Evolutionary conservation across 1,139 yeast genomes (phyloP), one percentile per base, ranked within the genome.

Genomic region (Kodamaea fungicola): DNA sequence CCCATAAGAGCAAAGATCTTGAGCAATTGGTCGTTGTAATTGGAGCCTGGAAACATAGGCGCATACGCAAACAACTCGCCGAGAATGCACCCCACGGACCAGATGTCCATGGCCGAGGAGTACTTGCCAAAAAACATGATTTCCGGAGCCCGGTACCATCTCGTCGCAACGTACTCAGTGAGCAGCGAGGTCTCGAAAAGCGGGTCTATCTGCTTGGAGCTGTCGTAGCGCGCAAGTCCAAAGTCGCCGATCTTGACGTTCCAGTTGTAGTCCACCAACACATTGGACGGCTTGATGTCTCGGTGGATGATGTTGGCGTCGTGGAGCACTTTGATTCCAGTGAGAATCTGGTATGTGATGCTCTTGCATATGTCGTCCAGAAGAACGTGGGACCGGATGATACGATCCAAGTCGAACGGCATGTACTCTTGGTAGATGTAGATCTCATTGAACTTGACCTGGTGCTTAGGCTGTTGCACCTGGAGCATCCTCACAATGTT

Each of bases 261-360:
- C 66, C 97, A 92, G 62, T 90, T 89, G 65, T 90, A 97, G 59
- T 90, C 90, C 52, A 92, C 86, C 44, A 92, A 72, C 44, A 92
- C 87, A 62, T 92, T 92, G 44, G 92, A 81, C 6, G 98, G 98
- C 63, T 89, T 88, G 53, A 90, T 71, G 64, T 92, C 98, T 50
- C 97, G 77, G 59, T 92, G 98, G 47, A 92, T 92, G 9, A 92
- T 97, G 22, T 96, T 96, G 0, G 97, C 97, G 7, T 96, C 85
- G 62, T 92, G 98, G 40, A 92, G 96, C 57, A 88, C 90, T 61
- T 92, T 92, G 52, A 92, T 72, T 1, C 97, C 98, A 47, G 97
- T 75, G 46, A 90, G 70, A 35, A 92, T 90, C 67, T 92, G 98
- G 62, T 94, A 92, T 1, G 74, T 67, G 49, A 83, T 81, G 53